Base-by-base conservation (phyloP, 352 stramenopile species). In the Phytophthora constricta region DNA sequence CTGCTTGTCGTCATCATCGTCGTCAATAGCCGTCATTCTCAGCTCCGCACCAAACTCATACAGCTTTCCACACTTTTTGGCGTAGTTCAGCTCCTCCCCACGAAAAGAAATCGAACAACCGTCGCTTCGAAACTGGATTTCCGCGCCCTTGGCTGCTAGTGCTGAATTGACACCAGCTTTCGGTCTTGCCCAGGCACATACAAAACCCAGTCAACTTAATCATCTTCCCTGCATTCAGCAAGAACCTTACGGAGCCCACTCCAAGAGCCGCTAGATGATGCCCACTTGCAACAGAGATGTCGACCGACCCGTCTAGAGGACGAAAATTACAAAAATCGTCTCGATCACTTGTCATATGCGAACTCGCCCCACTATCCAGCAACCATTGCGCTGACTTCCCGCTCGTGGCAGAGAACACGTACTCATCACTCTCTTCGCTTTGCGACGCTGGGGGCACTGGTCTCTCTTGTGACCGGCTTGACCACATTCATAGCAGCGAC, bases 311-410 rank as follows among this genome's bases (percentile, higher is more conserved):
- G 16, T 16, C 10, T 19, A 45, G 37, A 7, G 10, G 0, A 16
- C 14, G 2, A 39, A 37, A 59, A 1, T 60, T 5, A 7, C 20
- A 25, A 27, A 72, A 72, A 23, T 72, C 57, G 16, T 4, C 28
- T 3, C 20, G 13, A 14, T 68, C 39, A 34, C 39, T 25, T 13
- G 50, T 46, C 50, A 57, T 57, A 39, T 46, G 50, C 5, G 26
- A n/a, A 26, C 50, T 57, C 5, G 68, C 68, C 11, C 68, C 68
- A 47, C 53, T 58, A 39, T 79, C 67, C 0, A 76, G 45, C 10
- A 72, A 20, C 63, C 68, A 72, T 16, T n/a, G 47, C 31, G 25
- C 31, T 26, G 50, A 8, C 5, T 4, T 17, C 17, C 42, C 48
- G 9, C 14, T 53, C 9, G 49, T 45, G 3, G 43, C 63, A 13